These are phyloP conservation scores for Suhomyces taliae DNA, from an alignment of 1,139 yeast species.

Conservation along the genomic window DNA sequence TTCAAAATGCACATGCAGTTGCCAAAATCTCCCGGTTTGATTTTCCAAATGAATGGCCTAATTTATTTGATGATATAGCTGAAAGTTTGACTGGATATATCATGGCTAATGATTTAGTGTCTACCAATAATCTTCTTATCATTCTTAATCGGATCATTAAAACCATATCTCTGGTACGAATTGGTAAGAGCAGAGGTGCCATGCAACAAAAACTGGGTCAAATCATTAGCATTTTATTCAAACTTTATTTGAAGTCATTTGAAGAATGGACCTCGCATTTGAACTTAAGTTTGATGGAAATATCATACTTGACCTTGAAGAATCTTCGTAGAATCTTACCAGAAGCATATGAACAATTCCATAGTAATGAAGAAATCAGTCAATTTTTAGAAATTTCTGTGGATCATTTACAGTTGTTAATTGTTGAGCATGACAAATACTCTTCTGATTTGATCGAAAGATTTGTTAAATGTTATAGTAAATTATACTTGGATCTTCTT, in stretches of 20 bases:
- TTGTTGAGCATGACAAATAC: slow-evolving; percentile 54
- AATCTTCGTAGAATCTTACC: slow-evolving; percentile 69
- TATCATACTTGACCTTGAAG: slow-evolving; percentile 77
- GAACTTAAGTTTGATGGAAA: slow-evolving; percentile 55
- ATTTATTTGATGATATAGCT: slow-evolving; percentile 62
- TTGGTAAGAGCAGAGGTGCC: slow-evolving; percentile 79
- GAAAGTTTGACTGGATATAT: slow-evolving; percentile 42
- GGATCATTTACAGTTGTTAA: slow-evolving; percentile 58
- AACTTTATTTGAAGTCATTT: slow-evolving; percentile 59
- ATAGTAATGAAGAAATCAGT: slow-evolving; percentile 54
- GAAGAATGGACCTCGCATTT: slow-evolving; percentile 57
- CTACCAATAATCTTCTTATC: slow-evolving; percentile 60
- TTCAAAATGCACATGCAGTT: slow-evolving; percentile 83
- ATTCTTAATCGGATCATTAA: slow-evolving; percentile 79
- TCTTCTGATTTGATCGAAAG: slow-evolving; percentile 62
- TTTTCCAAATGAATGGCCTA: slow-evolving; percentile 87
- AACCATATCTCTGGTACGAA: slow-evolving; percentile 67
- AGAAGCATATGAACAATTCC: slow-evolving; percentile 71
- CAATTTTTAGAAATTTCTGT: slow-evolving; percentile 62
- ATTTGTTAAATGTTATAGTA: slow-evolving; percentile 73
- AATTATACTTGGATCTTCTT: slow-evolving; percentile 61
- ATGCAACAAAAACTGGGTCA: slow-evolving; percentile 71
- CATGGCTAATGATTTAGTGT: slow-evolving; percentile 47
- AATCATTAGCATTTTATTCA: slow-evolving; percentile 57
- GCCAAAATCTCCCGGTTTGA: slow-evolving; percentile 80